Percentiles rank a stretch among this genome's conserved stretches.
Evolutionary conservation across 441 rosid genomes (phyloP).

Genomic region (Gossypium gossypioides): DNA sequence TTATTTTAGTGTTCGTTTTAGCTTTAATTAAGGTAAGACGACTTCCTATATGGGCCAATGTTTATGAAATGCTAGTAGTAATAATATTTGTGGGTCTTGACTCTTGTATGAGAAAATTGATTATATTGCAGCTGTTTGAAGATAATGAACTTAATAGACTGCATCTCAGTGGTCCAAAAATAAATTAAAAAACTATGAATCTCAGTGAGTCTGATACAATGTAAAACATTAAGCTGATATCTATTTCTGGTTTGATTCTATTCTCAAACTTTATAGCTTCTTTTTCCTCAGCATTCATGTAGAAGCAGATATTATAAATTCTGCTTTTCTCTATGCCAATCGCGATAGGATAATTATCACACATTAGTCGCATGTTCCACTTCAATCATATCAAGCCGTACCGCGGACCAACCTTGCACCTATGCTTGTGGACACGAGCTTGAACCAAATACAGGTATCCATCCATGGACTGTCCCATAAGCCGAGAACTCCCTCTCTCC

Average conservation of each 20-base stretch:
- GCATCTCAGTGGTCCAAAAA: not conserved
- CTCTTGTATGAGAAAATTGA: not conserved
- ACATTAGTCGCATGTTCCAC: not conserved
- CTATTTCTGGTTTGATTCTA: not conserved
- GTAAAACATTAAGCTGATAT: not conserved
- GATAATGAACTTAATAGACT: not conserved
- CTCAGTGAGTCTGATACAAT: not conserved
- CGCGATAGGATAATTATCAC: not conserved
- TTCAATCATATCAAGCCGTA: no score
- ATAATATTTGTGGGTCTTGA: not conserved
- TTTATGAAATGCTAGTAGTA: not conserved
- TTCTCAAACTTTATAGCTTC: not conserved
- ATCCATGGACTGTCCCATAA: not conserved
- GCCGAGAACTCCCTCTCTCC: not conserved
- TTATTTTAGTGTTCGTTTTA: not conserved
- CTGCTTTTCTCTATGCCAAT: not conserved
- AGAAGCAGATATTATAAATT: not conserved
- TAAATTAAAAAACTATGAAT: no score
- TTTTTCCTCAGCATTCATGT: not conserved
- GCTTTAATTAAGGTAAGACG: not conserved
- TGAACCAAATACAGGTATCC: not conserved
- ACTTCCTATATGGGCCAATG: not conserved
- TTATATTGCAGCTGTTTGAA: not conserved
- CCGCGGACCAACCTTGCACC: not conserved
- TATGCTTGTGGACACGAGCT: not conserved